These are phyloP conservation scores for Syzygium oleosum DNA, from an alignment of 345 rosid species.

Conservation along the genomic window DNA sequence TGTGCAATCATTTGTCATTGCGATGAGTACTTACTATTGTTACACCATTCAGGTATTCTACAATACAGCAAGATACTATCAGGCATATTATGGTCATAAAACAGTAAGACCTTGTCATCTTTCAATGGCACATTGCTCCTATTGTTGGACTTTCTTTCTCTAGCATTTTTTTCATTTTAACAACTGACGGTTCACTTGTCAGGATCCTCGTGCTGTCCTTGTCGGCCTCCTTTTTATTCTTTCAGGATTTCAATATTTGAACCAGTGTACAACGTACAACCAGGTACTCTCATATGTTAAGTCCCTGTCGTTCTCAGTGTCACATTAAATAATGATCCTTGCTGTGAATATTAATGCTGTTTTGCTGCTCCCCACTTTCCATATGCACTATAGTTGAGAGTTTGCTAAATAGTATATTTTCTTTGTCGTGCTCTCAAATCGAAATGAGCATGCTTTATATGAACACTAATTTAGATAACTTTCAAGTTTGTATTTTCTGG, in stretches of 20 bases:
- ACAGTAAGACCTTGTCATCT: constrained; percentile 43
- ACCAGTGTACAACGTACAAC: constrained; percentile 73
- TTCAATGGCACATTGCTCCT: neutral
- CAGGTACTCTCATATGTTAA: constrained; percentile 38
- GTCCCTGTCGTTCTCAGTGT: neutral
- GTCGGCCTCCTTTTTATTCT: constrained; percentile 77
- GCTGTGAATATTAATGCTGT: neutral
- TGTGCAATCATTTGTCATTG: neutral
- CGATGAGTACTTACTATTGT: neutral
- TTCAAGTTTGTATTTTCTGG: neutral
- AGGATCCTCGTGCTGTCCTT: constrained; percentile 92
- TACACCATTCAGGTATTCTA: constrained; percentile 58
- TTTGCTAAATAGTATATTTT: neutral
- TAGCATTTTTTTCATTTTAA: neutral
- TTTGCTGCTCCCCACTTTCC: neutral
- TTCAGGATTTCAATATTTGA: constrained; percentile 82
- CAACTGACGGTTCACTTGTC: constrained; percentile 3
- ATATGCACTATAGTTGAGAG: neutral
- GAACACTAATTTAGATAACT: neutral
- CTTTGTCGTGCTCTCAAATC: neutral
- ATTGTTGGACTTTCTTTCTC: neutral
- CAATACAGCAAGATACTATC: constrained; percentile 89
- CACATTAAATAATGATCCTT: neutral
- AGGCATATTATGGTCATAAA: constrained; percentile 86
- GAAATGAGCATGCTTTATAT: neutral